Evolutionary conservation across 108 stramenopile genomes (phyloP).

Genomic region (Nitzschia putrida): DNA sequence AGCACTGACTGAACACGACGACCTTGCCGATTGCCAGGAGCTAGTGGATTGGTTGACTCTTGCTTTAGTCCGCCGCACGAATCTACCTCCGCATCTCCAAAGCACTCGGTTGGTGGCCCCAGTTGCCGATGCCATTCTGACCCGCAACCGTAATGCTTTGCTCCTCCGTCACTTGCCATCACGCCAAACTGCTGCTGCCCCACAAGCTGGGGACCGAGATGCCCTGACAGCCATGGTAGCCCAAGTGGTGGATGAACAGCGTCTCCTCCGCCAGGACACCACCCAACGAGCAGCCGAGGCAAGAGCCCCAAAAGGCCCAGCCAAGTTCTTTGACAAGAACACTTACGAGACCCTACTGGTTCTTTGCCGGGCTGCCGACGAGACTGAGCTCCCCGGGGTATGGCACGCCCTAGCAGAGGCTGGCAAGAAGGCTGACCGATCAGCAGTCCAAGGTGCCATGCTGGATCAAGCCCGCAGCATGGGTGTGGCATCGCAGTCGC

Average conservation of each 20-base stretch:
- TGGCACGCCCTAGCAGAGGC: background rate
- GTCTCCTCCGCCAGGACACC: background rate
- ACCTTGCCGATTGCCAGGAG: background rate
- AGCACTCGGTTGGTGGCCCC: too few species aligned
- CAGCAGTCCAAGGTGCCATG: background rate
- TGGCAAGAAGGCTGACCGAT: slow-evolving; percentile 5
- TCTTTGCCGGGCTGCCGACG: background rate
- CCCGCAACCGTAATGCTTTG: too few species aligned
- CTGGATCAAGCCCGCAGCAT: background rate
- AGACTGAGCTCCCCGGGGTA: background rate
- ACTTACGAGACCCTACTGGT: background rate
- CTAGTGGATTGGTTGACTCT: background rate
- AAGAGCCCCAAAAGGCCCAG: background rate
- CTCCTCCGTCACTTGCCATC: too few species aligned
- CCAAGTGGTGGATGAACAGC: background rate
- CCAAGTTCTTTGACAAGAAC: background rate
- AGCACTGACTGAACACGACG: background rate
- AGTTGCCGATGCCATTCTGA: too few species aligned
- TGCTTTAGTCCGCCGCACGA: too few species aligned
- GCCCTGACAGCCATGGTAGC: background rate
- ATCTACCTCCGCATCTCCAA: too few species aligned
- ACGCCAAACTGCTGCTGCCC: too few species aligned
- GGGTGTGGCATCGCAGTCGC: background rate
- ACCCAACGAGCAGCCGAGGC: background rate
- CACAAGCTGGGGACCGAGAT: too few species aligned